Evolutionary conservation across 805 yeast genomes (phyloP), one percentile per base, ranked within the genome.

Genomic region (Cyberlindnera mississippiensis): DNA sequence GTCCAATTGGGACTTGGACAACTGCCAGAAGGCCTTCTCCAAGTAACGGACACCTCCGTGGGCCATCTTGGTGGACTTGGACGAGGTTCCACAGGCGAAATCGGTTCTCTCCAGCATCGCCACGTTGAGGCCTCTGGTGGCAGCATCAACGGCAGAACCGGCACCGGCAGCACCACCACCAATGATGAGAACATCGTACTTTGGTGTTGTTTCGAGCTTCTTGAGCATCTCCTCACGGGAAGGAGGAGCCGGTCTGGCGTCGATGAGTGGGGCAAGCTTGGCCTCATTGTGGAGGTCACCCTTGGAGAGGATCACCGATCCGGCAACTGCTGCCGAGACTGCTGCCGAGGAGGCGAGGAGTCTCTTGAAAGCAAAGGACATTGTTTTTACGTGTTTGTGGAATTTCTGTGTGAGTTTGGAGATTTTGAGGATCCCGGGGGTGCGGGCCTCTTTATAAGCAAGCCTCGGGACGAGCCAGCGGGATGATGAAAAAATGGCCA

Each of bases 91-190:
- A 9, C 88, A 74, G 7, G 96, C 96, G 60, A 85, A 90, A 69
- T 90, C 98, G 50, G 78, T 80, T 60, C 83, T 83, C 65, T 90
- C 98, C 45, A 90, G 75, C 44, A 90, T 64, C 38, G 95, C 85
- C 33, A 88, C 96, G 58, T 87, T 85, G 53, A 89, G 76, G 36
- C 97, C 97, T 64, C 98, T 76, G 33, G 95, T 76, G 22, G 83
- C 76, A 28, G 96, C 96, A 66, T 90, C 98, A 33, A 90, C 69
- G 1, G 96, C 97, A 36, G 87, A 78, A 46, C 97, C 98, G 5
- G 96, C 71, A 49, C 98, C 98, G 13, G 93, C 82, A 30, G 97
- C 97, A 61, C 98, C 98, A 52, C 96, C 97, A 47, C 98, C 98
- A 52, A 91, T 80, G 52, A 90, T 73, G 50, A 90, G 66, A n/a